These are phyloP conservation scores for Lumnitzera littorea DNA, from an alignment of 345 rosid species.

Conservation along the genomic window DNA sequence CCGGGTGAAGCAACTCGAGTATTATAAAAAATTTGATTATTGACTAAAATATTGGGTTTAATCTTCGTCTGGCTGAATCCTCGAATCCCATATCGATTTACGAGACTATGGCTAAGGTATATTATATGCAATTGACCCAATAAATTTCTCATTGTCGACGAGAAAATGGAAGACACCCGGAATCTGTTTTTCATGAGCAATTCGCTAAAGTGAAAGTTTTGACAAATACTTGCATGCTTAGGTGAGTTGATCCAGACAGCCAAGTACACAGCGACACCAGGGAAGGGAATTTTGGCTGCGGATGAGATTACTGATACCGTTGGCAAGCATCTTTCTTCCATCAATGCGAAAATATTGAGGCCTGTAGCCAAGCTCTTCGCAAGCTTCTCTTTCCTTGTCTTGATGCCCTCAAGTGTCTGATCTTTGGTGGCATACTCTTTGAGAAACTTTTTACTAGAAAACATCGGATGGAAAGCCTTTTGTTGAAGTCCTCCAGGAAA, in stretches of 20 bases:
- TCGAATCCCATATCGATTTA: too few species aligned
- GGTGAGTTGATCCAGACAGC: conserved; percentile 90
- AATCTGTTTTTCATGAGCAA: too few species aligned
- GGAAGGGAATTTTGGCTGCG: conserved; percentile 91
- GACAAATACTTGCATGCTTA: conserved; percentile 14
- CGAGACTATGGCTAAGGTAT: too few species aligned
- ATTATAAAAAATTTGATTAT: too few species aligned
- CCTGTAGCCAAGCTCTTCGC: conserved; percentile 90
- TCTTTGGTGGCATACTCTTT: conserved; percentile 85
- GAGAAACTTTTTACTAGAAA: conserved; percentile 92
- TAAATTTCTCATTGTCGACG: too few species aligned
- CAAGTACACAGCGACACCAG: conserved; percentile 86
- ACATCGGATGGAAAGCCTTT: conserved; percentile 70
- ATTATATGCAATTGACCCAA: too few species aligned
- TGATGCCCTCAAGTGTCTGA: conserved; percentile 50
- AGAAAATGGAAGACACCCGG: too few species aligned
- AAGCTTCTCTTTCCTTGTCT: conserved; percentile 89
- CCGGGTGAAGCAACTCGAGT: too few species aligned
- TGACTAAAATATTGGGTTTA: too few species aligned
- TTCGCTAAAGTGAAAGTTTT: too few species aligned
- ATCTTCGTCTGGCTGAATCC: too few species aligned
- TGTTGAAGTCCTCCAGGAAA: conserved; percentile 75
- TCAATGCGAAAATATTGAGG: conserved; percentile 81
- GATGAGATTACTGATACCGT: conserved; percentile 98
- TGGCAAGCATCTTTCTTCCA: conserved; percentile 84